phyloP scores from a whole-genome alignment of 495 filamentous ascomycete species.

The Pyrenopolyporus hunteri region DNA sequence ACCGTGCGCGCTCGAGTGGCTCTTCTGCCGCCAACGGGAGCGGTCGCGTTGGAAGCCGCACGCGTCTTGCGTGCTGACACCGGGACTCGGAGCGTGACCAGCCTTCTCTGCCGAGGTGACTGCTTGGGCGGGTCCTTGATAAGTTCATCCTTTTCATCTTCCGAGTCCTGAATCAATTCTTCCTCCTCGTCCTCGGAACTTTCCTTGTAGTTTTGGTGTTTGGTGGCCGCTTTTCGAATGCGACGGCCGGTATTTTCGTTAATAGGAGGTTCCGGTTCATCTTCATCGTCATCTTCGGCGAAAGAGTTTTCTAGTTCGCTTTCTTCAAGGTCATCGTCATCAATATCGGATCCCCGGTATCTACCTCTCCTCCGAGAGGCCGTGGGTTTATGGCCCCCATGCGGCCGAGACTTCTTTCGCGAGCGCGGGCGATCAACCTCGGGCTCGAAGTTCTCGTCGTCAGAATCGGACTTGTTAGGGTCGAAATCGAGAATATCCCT shows the following conservation, averaged over 20 bases:
- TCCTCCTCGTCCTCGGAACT: constrained; percentile 51
- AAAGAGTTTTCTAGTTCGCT: constrained; percentile 66
- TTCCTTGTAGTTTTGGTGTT: constrained; percentile 54
- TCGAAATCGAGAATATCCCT: constrained; percentile 67
- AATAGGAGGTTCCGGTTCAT: constrained; percentile 66
- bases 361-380: constrained; percentile 46
- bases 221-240: constrained; percentile 65
- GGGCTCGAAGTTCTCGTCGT: constrained; percentile 78
- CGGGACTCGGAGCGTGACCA: constrained; percentile 42
- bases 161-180: constrained; percentile 40
- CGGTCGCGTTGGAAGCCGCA: constrained; percentile 6
- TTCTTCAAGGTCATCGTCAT: constrained; percentile 68
- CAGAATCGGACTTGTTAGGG: constrained; percentile 81
- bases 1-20: constrained; percentile 54
- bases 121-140: constrained; percentile 34
- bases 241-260: constrained; percentile 70
- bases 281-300: constrained; percentile 62
- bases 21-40: constrained; percentile 46
- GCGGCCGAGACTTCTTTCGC: constrained; percentile 47
- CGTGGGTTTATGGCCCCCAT: constrained; percentile 42
- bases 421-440: constrained; percentile 52
- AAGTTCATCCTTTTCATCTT: constrained; percentile 39
- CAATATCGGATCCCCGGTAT: constrained; percentile 66
- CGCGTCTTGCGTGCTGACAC: constrained; percentile 26
- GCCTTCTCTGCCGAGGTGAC: constrained; percentile 30